These are phyloP conservation scores for Solanum etuberosum DNA, from an alignment of 257 asterid species.

Conservation along the genomic window DNA sequence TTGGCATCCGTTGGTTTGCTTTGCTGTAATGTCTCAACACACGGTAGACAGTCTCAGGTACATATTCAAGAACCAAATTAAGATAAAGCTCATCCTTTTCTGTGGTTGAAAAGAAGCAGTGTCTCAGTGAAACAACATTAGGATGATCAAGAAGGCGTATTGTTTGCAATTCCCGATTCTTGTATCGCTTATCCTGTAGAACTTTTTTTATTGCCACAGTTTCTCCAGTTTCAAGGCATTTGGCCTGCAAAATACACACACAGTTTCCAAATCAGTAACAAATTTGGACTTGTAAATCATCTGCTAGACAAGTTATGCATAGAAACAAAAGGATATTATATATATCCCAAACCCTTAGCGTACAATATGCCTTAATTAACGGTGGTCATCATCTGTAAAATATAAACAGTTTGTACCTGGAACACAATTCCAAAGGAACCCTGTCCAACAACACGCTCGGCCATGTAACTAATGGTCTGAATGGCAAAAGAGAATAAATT, in stretches of 20 bases:
- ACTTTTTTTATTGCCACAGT: conserved; percentile 19
- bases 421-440: conserved; percentile 67
- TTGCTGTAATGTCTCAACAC: conserved; percentile 14
- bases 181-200: conserved; percentile 18
- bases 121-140: conserved; percentile 14
- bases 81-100: conserved; percentile 15
- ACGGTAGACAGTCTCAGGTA: conserved; percentile 12
- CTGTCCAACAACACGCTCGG: conserved; percentile 61
- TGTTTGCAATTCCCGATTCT: conserved; percentile 17
- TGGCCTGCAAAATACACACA: conserved; percentile 5
- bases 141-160: conserved; percentile 19
- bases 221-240: conserved; percentile 21
- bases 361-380: neutral
- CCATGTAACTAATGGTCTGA: conserved; percentile 56
- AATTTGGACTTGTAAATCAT: neutral
- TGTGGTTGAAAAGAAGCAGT: conserved; percentile 19
- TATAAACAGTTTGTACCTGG: conserved; percentile 31
- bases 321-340: neutral
- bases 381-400: neutral
- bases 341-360: neutral
- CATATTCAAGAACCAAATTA: conserved; percentile 20
- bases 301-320: neutral
- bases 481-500: neutral
- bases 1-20: conserved; percentile 14
- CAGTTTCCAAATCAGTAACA: neutral